Base-by-base conservation (phyloP, 148 eudicot species). In the Diospyros kaki region DNA sequence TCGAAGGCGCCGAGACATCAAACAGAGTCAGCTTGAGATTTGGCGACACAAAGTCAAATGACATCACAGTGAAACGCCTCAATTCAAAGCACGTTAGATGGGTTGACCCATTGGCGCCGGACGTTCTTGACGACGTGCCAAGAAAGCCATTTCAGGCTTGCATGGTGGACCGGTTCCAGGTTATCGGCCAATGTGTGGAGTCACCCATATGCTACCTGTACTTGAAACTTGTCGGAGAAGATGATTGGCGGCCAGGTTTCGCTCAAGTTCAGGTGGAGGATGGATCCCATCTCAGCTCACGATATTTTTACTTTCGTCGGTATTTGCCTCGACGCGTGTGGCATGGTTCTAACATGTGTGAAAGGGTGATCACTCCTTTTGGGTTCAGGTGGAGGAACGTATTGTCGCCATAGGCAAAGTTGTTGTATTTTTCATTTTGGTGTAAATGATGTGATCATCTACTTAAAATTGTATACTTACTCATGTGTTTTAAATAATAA, bases 231-330 rank as follows among this genome's bases (percentile, higher is more conserved):
- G 60, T 69, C n/a, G 90, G 89, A 15, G 62, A 77, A 3, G 90
- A 89, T 28, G 87, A 87, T 6, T 89, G 93, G 90, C 58, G 89
- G 17, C 93, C 90, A 0, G 87, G 93, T 12, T 87, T 83, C 72
- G 93, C 82, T 0, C 87, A 82, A 59, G 87, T 87, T 9, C 86
- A 58, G 64, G 89, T 63, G 0, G 43, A 80, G 6, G 85, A 82
- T 50, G 75, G 69, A 14, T 46, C 84, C 39, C 85, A 68, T 75
- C 69, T 83, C 4, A 79, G 83, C 81, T 89, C 90, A 0, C 68
- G 75, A 15, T 71, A 76, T 73, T 89, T 87, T 78, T 89, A 87
- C 56, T 79, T 89, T 44, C 83, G 85, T 1, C 75, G 84, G 62
- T 87, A 80, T 63, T 58, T 89, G 58, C 90, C 93, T 7, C 69